Evolutionary conservation across 108 stramenopile species (phyloP), one percentile per base, ranked within the genome.

Genomic region (Licmophora abbreviata): DNA sequence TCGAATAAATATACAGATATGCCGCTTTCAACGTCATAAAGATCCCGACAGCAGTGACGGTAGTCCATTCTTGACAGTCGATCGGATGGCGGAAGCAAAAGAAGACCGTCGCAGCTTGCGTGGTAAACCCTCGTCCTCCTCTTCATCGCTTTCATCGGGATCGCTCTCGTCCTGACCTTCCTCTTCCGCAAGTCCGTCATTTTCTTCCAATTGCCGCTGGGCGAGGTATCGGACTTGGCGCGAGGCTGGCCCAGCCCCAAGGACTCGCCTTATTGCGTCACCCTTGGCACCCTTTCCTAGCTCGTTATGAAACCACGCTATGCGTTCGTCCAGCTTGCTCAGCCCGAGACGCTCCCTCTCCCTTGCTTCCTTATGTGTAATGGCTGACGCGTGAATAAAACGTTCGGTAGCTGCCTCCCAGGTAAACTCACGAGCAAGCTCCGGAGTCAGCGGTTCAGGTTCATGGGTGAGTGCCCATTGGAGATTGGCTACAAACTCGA

Each of bases 351-450:
- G 32, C 42, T 76, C 69, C 25, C 82, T 56, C 29, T 68, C 59
- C 18, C 56, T 45, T 5, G 85, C 85, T 52, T 88, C 81, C 1
- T 54, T 41, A 14, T 66, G 48, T 12, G 86, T 79, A n/a, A 85
- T 83, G 22, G 78, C 66, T 8, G 83, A 48, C 0, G 88, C 76
- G 4, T 60, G 37, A n/a, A 80, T 52, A 28, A 90, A 68, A 30
- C 88, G 73, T 20, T 81, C 76, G 10, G 88, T 90, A 7, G 88
- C 88, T 12, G 88, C 88, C 44, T 80, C 78, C 88, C 88, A 90
- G 2, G 83, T 76, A 36, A 90, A 82, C 49, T 65, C 53, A 27
- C 56, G 62, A 5, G 71, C 76, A 18, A 73, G 56, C 26, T 83
- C 71, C 28, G 64, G 61, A 1, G 75, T 79, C 9, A 85, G 56